A percentile compares a stretch with the other conserved stretches of the same genome.
These are phyloP conservation scores for Leucosporidium creatinivorum DNA, from an alignment of 768 basidiomycete species.

Conservation along the genomic window DNA sequence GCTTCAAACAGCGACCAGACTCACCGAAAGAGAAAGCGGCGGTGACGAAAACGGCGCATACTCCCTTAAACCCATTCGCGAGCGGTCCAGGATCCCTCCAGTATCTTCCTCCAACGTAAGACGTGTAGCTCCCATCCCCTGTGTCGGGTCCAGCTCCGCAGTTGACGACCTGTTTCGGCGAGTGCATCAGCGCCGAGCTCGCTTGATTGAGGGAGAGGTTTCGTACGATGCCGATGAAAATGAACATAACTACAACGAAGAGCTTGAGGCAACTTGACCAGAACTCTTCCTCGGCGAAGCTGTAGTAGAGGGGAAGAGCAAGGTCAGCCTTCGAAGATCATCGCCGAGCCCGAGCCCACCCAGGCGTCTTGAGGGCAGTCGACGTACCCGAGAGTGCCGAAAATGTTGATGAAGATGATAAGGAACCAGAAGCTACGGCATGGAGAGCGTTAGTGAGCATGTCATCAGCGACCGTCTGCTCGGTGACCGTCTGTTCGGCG, in stretches of 20 bases:
- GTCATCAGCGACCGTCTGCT: too few species aligned
- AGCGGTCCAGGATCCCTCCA: conserved; percentile 57
- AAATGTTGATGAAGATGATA: conserved; percentile 54
- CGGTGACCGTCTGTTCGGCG: too few species aligned
- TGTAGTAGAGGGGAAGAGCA: too few species aligned
- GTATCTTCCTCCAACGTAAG: conserved; percentile 40
- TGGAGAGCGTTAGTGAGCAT: too few species aligned
- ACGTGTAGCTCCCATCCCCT: conserved; percentile 1
- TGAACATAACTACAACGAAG: conserved; percentile 65
- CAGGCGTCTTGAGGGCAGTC: too few species aligned
- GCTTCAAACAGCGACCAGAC: too few species aligned
- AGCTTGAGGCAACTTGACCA: conserved; percentile 80
- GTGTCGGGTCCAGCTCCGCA: neutral
- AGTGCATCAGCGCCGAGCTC: too few species aligned
- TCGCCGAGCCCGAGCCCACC: too few species aligned
- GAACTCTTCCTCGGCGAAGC: conserved; percentile 62
- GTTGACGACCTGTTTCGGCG: conserved; percentile 61
- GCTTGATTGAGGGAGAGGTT: too few species aligned
- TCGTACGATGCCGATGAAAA: conserved; percentile 69
- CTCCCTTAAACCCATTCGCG: conserved; percentile 60
- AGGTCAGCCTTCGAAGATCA: too few species aligned
- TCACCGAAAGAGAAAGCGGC: conserved; percentile 76
- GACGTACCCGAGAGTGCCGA: conserved; percentile 24
- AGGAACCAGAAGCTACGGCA: conserved; percentile 9
- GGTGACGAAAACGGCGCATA: conserved; percentile 58